These are phyloP conservation scores for Sungouiozyma intestinalis DNA, from an alignment of 805 yeast species.

Conservation along the genomic window DNA sequence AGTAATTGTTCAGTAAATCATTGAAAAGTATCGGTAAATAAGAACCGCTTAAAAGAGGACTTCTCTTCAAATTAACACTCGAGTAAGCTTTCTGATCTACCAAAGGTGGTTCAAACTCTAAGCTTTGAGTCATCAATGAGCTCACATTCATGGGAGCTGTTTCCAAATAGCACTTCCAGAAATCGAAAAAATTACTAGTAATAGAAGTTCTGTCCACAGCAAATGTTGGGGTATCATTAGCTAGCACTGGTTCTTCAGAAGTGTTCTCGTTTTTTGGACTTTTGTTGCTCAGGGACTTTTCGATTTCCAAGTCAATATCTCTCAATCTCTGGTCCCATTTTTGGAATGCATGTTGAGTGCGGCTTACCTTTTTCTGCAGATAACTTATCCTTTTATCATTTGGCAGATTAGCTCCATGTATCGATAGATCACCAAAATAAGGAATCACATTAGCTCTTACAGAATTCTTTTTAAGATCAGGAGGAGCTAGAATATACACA, in stretches of 20 bases:
- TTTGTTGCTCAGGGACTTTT: too few relatives aligned
- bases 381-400: conserved; percentile 29
- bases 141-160: conserved; percentile 37
- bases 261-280: conserved; percentile 31
- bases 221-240: neutral
- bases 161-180: conserved; percentile 22
- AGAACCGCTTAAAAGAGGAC: conserved; percentile 52
- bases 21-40: conserved; percentile 58
- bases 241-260: conserved; percentile 6
- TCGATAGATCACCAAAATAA: conserved; percentile 76
- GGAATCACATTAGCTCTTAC: conserved; percentile 76
- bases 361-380: conserved; percentile 53
- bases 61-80: conserved; percentile 37
- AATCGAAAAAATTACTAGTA: conserved; percentile 21
- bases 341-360: conserved; percentile 60
- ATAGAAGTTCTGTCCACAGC: conserved; percentile 16
- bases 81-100: conserved; percentile 19
- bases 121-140: conserved; percentile 52
- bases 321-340: conserved; percentile 71
- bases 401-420: conserved; percentile 29
- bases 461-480: conserved; percentile 70
- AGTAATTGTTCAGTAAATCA: conserved; percentile 42
- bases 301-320: conserved; percentile 3
- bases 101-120: conserved; percentile 49
- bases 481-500: conserved; percentile 66